Evolutionary conservation across 2,329 filamentous ascomycete species (phyloP).

Genomic region (Podosphaera xanthii): DNA sequence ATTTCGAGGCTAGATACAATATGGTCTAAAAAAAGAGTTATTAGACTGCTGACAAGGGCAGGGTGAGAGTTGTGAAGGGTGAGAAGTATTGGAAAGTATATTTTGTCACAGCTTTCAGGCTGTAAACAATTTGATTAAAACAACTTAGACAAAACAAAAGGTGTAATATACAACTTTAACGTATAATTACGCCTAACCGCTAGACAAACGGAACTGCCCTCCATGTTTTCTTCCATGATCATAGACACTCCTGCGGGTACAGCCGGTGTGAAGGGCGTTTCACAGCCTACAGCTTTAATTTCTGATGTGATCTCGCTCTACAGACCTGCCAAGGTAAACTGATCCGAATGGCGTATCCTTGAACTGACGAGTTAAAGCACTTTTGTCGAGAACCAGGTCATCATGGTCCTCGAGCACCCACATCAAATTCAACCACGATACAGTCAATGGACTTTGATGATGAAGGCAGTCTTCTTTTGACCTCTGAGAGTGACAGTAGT

Average conservation of each 20-base stretch:
- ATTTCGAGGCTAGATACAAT: no score
- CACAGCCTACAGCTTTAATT: conserved; percentile 31
- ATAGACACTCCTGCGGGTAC: conserved; percentile 15
- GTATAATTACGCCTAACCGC: no score
- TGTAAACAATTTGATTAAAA: no score
- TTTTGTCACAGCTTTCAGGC: no score
- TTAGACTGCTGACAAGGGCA: no score
- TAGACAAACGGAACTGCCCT: neutral
- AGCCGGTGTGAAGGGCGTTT: conserved; percentile 7
- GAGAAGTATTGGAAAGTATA: no score
- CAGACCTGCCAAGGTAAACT: conserved; percentile 50
- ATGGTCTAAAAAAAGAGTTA: no score
- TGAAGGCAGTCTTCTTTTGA: conserved; percentile 75
- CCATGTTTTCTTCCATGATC: conserved; percentile 15
- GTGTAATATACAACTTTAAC: no score
- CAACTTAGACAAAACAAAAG: no score
- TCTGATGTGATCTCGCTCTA: conserved; percentile 58
- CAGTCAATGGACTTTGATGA: conserved; percentile 94
- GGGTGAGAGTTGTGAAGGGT: no score
- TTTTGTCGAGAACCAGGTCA: conserved; percentile 33
- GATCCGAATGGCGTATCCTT: conserved; percentile 2
- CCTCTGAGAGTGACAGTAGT: conserved; percentile 79
- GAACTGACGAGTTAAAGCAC: conserved; percentile 20
- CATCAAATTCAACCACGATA: conserved; percentile 30
- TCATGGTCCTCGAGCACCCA: conserved; percentile 18